A percentile compares a stretch with the other conserved stretches of the same genome.
Conservation (phyloP, 805 yeast genomes). For the Starmera amethionina region DNA sequence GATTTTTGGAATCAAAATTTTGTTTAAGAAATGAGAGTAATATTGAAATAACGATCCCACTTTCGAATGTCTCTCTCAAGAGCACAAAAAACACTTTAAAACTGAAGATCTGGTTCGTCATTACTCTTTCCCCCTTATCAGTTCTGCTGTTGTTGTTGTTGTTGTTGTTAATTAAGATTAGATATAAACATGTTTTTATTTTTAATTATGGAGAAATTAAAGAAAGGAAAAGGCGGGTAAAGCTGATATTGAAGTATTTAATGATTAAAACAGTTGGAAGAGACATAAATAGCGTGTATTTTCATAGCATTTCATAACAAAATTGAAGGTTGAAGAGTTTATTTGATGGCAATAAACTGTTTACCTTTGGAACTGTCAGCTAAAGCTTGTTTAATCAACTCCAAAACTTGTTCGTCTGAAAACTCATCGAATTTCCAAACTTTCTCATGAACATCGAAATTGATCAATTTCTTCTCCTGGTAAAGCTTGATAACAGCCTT, state of each 20-base stretch:
- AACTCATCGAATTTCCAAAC: constrained; percentile 19
- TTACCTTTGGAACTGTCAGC: constrained; percentile 31
- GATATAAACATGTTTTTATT: not conserved
- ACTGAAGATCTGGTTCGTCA: constrained; percentile 25
- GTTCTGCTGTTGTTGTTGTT: not conserved
- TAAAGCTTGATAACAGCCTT: constrained; percentile 46
- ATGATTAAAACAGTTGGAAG: too few species aligned
- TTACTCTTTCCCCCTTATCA: constrained; percentile 1
- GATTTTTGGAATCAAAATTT: constrained; percentile 36
- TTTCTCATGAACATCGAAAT: constrained; percentile 25
- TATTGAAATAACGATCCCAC: constrained; percentile 85
- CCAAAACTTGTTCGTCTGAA: constrained; percentile 27
- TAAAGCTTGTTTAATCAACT: constrained; percentile 26
- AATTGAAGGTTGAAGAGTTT: not conserved
- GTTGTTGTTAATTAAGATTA: not conserved
- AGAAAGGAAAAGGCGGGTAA: too few species aligned
- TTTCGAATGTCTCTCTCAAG: constrained; percentile 89
- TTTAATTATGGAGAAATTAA: not conserved
- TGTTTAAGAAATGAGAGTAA: constrained; percentile 85
- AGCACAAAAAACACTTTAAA: constrained; percentile 72
- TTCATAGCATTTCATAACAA: too few species aligned
- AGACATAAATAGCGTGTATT: too few species aligned
- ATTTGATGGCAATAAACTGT: constrained; percentile 29
- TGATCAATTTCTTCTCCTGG: constrained; percentile 41
- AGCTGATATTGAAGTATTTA: too few species aligned